Percentiles rank a stretch among this genome's conserved stretches.
These are phyloP conservation scores for Erucastrum elatum DNA, from an alignment of 345 rosid species.

Conservation along the genomic window DNA sequence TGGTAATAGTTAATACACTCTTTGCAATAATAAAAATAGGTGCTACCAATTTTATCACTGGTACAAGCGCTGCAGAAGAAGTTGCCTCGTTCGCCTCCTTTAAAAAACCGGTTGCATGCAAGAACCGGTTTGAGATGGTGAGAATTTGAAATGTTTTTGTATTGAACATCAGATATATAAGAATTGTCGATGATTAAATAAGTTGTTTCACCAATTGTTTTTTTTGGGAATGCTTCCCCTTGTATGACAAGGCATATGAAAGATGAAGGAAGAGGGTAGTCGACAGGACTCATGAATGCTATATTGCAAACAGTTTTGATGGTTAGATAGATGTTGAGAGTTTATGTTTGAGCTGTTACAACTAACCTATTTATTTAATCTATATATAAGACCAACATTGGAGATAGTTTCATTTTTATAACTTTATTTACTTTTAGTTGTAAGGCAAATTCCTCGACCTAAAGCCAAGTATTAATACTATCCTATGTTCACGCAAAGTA, in stretches of 20 bases:
- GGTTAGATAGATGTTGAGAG: not conserved
- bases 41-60: not conserved
- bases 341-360: not conserved
- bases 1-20: no score
- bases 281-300: not conserved
- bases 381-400: not conserved
- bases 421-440: not conserved
- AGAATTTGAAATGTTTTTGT: not conserved
- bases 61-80: not conserved
- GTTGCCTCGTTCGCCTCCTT: not conserved
- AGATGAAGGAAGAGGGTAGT: not conserved
- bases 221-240: not conserved
- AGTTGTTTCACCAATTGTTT: not conserved
- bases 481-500: not conserved
- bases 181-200: not conserved
- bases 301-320: not conserved
- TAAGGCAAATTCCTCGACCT: not conserved
- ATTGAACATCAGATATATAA: not conserved
- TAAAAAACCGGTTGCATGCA: not conserved
- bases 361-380: not conserved
- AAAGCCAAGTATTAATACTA: not conserved
- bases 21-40: not conserved
- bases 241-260: not conserved
- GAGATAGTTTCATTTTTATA: not conserved
- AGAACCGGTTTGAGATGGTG: not conserved